Base-by-base conservation (phyloP, 257 asterid genomes). In the Eucommia ulmoides region DNA sequence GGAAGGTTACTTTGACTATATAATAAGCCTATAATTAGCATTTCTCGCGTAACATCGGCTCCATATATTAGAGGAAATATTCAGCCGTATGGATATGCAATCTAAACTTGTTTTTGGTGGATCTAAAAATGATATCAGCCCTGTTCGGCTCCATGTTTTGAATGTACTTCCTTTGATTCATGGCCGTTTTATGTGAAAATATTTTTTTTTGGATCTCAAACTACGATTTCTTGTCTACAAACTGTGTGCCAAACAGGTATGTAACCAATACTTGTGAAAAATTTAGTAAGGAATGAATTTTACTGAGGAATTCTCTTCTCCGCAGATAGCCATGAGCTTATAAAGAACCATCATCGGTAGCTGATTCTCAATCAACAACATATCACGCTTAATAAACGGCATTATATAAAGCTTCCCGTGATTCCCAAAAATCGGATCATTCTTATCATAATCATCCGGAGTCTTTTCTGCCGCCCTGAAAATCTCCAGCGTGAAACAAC, bases 351-450 rank as follows among this genome's bases (percentile, higher is more conserved):
- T 19, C 46, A 71, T 50, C 7, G 77, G 73, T 0, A 71, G 53
- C 23, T 66, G 73, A 41, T 71, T 71, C 58, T 71, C 73, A 16
- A 71, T 67, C 77, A 65, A 61, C 61, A 71, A 22, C 74, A 71
- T 62, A 47, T 77, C 81, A 0, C 70, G 57, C 60, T 33, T 64
- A 3, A 73, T 56, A 20, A 58, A 58, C 0, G 76, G 78, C 19
- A 70, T 56, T 17, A 52, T 49, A 51, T 73, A 50, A 10, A 70
- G 65, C 63, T 22, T 59, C 3, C 81, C 78, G 12, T 77, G 78
- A 8, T 29, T 22, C 62, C 81, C 54, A 18, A 77, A 77, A n/a
- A 73, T 58, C 0, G 78, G 78, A 65, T 77, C 81, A 29, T 67
- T 67, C 0, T 8, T 9, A 0, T 63, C 66, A 18, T 77, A 67